Conservation (phyloP, 202 grass and related monocot genomes). For the Setaria viridis region DNA sequence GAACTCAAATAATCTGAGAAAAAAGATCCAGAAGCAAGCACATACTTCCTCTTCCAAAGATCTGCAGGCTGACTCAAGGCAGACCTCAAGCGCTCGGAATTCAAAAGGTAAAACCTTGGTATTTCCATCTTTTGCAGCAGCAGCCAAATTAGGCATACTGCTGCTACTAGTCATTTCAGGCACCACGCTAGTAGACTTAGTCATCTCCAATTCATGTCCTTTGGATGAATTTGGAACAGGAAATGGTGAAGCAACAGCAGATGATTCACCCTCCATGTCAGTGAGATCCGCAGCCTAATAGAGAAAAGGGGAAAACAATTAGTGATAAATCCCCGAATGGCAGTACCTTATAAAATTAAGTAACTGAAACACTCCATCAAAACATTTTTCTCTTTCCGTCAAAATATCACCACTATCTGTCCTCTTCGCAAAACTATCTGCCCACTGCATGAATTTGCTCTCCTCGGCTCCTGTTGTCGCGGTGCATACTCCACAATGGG, state of each 20-base stretch:
- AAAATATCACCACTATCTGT: not conserved
- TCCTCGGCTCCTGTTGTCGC: not conserved
- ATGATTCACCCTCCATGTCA: conserved; percentile 63
- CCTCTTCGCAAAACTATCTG: not conserved
- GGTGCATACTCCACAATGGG: not conserved
- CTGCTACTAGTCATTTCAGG: conserved; percentile 56
- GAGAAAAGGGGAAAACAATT: conserved; percentile 3
- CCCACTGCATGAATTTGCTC: not conserved
- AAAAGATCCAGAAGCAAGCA: conserved; percentile 36
- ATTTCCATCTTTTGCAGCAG: conserved; percentile 63
- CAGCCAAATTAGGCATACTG: conserved; percentile 47
- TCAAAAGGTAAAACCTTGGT: conserved; percentile 83
- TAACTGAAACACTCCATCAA: not conserved
- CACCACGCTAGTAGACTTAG: conserved; percentile 35
- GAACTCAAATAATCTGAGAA: conserved; percentile 26
- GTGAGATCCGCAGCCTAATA: conserved; percentile 58
- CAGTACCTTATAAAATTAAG: not conserved
- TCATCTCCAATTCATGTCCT: conserved; percentile 48
- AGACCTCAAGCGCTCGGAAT: conserved; percentile 92
- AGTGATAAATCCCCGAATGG: conserved; percentile 24
- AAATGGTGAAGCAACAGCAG: conserved; percentile 50
- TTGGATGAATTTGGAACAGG: conserved; percentile 48
- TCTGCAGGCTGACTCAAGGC: conserved; percentile 94
- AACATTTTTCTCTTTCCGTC: not conserved
- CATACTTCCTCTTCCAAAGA: conserved; percentile 88